These are phyloP conservation scores for Lasiosphaeria miniovina DNA, from an alignment of 495 filamentous ascomycete species.

Conservation along the genomic window DNA sequence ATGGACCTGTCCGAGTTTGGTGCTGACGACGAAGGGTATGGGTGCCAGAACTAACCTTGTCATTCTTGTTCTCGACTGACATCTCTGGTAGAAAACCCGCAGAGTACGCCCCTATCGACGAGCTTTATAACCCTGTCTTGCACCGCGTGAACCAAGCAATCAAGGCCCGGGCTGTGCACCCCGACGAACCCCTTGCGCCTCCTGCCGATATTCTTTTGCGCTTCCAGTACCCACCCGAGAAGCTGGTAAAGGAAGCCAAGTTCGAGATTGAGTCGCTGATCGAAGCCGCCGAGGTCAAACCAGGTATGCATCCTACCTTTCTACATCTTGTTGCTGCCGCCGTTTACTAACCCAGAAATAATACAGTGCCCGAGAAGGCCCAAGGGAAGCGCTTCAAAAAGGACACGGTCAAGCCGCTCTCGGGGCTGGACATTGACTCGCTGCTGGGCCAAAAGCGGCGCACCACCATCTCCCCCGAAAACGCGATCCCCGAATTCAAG, in stretches of 20 bases:
- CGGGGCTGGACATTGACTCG: constrained; percentile 80
- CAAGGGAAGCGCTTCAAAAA: constrained; percentile 68
- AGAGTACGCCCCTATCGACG: constrained; percentile 76
- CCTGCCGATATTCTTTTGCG: constrained; percentile 65
- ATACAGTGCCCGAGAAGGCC: constrained; percentile 80
- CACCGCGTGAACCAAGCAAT: constrained; percentile 87
- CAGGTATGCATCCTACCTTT: constrained; percentile 52
- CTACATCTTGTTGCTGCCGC: not conserved
- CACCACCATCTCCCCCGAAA: constrained; percentile 66
- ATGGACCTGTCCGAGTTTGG: constrained; percentile 77
- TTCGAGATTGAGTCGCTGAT: constrained; percentile 62
- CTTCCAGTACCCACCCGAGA: constrained; percentile 70
- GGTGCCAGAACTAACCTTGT: not conserved
- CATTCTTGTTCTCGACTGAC: constrained; percentile 29
- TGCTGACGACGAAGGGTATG: constrained; percentile 67
- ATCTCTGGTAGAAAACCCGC: constrained; percentile 50
- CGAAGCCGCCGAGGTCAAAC: constrained; percentile 76
- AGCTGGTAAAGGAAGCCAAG: constrained; percentile 55
- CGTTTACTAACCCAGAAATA: constrained; percentile 24
- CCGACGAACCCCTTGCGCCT: constrained; percentile 63
- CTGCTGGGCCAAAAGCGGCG: constrained; percentile 58
- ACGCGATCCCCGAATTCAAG: constrained; percentile 91
- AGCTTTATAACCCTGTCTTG: constrained; percentile 85
- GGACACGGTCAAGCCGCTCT: constrained; percentile 77
- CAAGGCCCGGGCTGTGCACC: constrained; percentile 73